Percentiles rank a stretch among this genome's conserved stretches.
These are phyloP conservation scores for Candida ipomoeae DNA, from an alignment of 805 yeast genomes.

Conservation along the genomic window DNA sequence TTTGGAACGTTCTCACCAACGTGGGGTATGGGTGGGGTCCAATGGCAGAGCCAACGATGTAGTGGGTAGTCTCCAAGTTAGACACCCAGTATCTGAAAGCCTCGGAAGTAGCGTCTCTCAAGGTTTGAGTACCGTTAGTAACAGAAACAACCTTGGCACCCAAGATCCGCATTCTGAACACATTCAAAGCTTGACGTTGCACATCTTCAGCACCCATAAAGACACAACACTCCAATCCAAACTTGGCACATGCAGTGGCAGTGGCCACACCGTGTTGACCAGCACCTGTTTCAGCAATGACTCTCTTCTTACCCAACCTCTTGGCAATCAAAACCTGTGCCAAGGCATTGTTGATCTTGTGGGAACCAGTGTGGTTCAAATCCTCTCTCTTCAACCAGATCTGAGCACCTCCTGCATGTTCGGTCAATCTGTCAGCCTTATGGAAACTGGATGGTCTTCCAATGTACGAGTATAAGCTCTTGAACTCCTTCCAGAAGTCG, in stretches of 20 bases:
- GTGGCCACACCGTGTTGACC: conserved; percentile 94
- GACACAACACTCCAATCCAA: conserved; percentile 90
- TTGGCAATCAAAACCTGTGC: conserved; percentile 79
- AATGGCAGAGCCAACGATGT: conserved; percentile 95
- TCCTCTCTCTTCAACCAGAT: conserved; percentile 99
- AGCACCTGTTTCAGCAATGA: conserved; percentile 90
- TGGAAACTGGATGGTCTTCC: conserved; percentile 96
- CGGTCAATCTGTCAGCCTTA: conserved; percentile 83
- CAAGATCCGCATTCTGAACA: conserved; percentile 91
- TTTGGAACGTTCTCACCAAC: conserved; percentile 95
- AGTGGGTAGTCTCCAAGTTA: conserved; percentile 79
- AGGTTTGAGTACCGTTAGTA: conserved; percentile 89
- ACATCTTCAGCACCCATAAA: conserved; percentile 99
- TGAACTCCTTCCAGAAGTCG: conserved; percentile 88
- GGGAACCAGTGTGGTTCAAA: conserved; percentile 84
- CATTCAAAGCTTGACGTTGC: conserved; percentile 96
- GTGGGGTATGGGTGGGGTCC: conserved; percentile 99
- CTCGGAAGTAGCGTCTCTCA: conserved; percentile 97
- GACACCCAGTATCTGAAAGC: conserved; percentile 97
- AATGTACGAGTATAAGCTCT: conserved; percentile 79
- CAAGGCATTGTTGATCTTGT: conserved; percentile 78
- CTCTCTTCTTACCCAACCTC: conserved; percentile 69
- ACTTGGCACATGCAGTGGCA: conserved; percentile 88
- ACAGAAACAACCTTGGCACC: conserved; percentile 97
- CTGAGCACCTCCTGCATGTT: conserved; percentile 83